Conservation (phyloP, 2,329 filamentous ascomycete species). For the Ascocoryne sarcoides region DNA sequence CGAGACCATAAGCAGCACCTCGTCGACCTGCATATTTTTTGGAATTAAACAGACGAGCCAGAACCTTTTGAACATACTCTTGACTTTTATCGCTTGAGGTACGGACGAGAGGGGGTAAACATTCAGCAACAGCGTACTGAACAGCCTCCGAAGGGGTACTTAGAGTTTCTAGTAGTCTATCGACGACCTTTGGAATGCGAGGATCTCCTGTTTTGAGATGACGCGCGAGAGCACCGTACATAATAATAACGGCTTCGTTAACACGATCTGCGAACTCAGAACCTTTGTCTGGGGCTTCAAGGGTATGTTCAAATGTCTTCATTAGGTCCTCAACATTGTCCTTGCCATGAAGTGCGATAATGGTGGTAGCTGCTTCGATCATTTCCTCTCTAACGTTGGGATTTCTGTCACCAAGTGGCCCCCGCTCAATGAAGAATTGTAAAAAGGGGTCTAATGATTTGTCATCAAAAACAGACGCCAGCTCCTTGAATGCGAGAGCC, state of each 20-base stretch:
- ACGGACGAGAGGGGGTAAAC: constrained; percentile 80
- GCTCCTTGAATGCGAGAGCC: constrained; percentile 75
- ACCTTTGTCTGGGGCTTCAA: constrained; percentile 78
- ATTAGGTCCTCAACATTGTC: constrained; percentile 80
- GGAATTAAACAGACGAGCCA: constrained; percentile 73
- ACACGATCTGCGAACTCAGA: constrained; percentile 78
- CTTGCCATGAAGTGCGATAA: constrained; percentile 76
- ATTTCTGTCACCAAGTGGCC: constrained; percentile 79
- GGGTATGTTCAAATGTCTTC: constrained; percentile 78
- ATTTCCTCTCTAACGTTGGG: constrained; percentile 74
- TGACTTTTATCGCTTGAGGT: constrained; percentile 70
- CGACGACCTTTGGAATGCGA: constrained; percentile 80
- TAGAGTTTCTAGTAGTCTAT: constrained; percentile 75
- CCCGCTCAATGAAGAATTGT: constrained; percentile 74
- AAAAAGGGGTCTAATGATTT: constrained; percentile 69
- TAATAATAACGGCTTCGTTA: constrained; percentile 94
- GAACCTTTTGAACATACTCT: constrained; percentile 70
- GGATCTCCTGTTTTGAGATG: constrained; percentile 79
- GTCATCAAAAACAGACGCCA: constrained; percentile 61
- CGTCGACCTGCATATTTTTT: constrained; percentile 90
- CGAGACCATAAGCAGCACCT: constrained; percentile 89
- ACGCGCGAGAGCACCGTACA: constrained; percentile 87
- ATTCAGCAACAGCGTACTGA: constrained; percentile 92
- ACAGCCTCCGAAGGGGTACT: constrained; percentile 95
- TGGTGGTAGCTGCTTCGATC: constrained; percentile 77